These are phyloP conservation scores for Arabis alpina DNA, from an alignment of 345 rosid genomes.

Conservation along the genomic window DNA sequence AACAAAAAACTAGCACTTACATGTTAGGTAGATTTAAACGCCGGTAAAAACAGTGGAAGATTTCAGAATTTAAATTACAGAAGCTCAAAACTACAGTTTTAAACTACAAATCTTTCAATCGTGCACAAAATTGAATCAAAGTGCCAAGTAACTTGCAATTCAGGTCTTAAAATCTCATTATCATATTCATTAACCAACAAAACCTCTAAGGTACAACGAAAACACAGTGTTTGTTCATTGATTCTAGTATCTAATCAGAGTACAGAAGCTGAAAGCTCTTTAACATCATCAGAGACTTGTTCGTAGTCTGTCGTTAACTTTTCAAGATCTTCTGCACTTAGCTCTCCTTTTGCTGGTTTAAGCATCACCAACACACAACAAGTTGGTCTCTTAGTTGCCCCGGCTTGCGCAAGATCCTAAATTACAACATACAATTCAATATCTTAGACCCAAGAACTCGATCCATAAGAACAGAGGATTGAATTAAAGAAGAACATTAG, in stretches of 20 bases:
- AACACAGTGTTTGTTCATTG: constrained; percentile 14
- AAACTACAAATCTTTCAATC: not conserved
- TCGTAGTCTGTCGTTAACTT: constrained; percentile 66
- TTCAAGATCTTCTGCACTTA: constrained; percentile 62
- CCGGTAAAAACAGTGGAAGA: not conserved
- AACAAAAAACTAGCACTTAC: too few species aligned
- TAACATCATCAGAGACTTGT: constrained; percentile 65
- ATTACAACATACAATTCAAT: not conserved
- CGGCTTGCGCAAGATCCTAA: constrained; percentile 96
- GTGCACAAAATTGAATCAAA: not conserved
- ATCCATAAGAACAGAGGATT: not conserved
- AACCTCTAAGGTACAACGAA: not conserved
- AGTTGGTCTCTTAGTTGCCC: constrained; percentile 91
- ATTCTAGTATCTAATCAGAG: constrained; percentile 31
- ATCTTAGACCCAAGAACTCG: not conserved
- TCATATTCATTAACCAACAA: constrained; percentile 10
- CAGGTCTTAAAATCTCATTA: not conserved
- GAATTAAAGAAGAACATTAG: not conserved
- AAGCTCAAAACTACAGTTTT: too few species aligned
- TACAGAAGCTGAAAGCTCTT: constrained; percentile 64
- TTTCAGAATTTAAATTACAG: not conserved
- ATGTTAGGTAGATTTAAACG: too few species aligned
- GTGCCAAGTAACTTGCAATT: not conserved
- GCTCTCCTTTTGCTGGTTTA: constrained; percentile 85
- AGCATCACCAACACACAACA: constrained; percentile 88